Conservation (phyloP, 768 basidiomycete genomes). For the Collybiopsis confluens region DNA sequence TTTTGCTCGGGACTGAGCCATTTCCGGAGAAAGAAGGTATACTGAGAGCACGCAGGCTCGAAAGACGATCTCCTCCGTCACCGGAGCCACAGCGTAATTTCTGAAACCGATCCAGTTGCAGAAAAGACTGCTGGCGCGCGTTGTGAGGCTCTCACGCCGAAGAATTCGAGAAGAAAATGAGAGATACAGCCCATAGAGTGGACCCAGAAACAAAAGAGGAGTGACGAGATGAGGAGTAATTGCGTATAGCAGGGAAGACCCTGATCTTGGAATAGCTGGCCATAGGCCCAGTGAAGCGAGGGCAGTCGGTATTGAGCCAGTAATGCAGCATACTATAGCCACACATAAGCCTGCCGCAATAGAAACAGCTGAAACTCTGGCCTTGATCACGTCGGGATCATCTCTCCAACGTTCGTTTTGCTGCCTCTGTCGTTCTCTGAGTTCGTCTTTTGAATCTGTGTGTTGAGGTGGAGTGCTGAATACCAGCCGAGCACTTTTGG, state of each 20-base stretch:
- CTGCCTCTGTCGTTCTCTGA: slow-evolving; percentile 17
- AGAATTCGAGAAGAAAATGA: slow-evolving; percentile 20
- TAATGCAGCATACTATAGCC: slow-evolving; percentile 39
- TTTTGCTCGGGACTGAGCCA: slow-evolving; percentile 40
- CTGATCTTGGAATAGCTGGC: slow-evolving; percentile 18
- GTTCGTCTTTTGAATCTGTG: slow-evolving; percentile 24
- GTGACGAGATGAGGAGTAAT: slow-evolving; percentile 58
- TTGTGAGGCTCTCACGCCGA: slow-evolving; percentile 45
- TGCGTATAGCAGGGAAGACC: slow-evolving; percentile 18
- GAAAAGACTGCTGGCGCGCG: slow-evolving; percentile 45
- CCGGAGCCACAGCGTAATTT: slow-evolving; percentile 49
- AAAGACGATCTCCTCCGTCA: slow-evolving; percentile 93
- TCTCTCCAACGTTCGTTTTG: slow-evolving; percentile 63
- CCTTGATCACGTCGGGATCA: slow-evolving; percentile 81
- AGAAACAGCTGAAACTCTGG: slow-evolving; percentile 65
- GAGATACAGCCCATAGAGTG: slow-evolving; percentile 49
- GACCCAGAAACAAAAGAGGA: slow-evolving; percentile 74
- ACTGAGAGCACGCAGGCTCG: slow-evolving; percentile 77
- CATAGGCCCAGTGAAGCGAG: slow-evolving; percentile 19
- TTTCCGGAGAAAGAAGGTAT: slow-evolving; percentile 51
- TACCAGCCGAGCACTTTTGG: slow-evolving; percentile 55
- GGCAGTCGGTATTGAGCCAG: slow-evolving; percentile 23
- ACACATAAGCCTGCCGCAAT: slow-evolving; percentile 60
- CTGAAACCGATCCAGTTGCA: slow-evolving; percentile 5
- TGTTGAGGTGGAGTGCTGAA: slow-evolving; percentile 29